phyloP scores from a whole-genome alignment of 2,329 filamentous ascomycete genomes.

The Penicillium sp. region DNA sequence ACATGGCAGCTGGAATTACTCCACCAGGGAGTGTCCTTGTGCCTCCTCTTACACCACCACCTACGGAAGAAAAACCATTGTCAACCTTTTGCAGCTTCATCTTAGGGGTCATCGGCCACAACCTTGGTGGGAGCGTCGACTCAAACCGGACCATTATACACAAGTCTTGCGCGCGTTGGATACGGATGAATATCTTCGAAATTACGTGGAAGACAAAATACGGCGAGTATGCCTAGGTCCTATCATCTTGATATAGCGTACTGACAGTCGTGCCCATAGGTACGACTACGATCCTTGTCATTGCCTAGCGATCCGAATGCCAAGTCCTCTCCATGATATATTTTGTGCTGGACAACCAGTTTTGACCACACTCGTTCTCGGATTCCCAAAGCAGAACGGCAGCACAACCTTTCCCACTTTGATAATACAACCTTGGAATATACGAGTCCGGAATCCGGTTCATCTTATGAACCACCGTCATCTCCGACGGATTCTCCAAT shows the following conservation, averaged over 20 bases:
- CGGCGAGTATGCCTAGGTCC: neutral
- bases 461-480: conserved; percentile 17
- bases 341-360: conserved; percentile 6
- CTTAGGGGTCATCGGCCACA: neutral
- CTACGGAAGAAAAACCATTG: conserved; percentile 1
- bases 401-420: conserved; percentile 10
- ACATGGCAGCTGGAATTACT: conserved; percentile 4
- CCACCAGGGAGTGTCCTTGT: conserved; percentile 4
- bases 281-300: conserved; percentile 1
- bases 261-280: neutral
- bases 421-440: conserved; percentile 12
- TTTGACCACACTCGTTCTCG: too few relatives aligned
- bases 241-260: neutral
- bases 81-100: neutral
- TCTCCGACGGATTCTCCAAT: conserved; percentile 11
- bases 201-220: conserved; percentile 2
- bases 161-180: neutral
- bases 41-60: conserved; percentile 5
- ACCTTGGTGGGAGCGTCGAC: conserved; percentile 1
- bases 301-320: conserved; percentile 1
- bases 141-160: neutral
- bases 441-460: conserved; percentile 9
- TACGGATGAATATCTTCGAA: neutral
- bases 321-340: conserved; percentile 1
- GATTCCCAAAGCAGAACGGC: conserved; percentile 16